A percentile compares a stretch with the other conserved stretches of the same genome.
Evolutionary conservation across 768 basidiomycete species (phyloP).

Genomic region (Russula earlei): DNA sequence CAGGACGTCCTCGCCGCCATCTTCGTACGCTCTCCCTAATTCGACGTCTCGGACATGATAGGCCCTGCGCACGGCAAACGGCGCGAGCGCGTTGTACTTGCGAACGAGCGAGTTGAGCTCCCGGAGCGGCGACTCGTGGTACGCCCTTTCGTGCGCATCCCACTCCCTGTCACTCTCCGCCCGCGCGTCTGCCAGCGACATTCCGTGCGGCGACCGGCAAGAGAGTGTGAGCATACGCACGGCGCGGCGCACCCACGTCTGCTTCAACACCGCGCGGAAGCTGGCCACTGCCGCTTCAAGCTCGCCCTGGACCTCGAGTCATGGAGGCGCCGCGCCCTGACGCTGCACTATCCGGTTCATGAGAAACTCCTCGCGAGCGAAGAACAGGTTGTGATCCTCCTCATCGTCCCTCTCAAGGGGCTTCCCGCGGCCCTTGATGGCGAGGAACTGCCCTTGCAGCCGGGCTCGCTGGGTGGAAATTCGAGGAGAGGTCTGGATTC

Average conservation of each 20-base stretch:
- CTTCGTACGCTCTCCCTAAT: conserved; percentile 45
- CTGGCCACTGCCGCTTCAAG: conserved; percentile 51
- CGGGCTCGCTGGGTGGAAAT: conserved; percentile 46
- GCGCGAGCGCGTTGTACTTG: conserved; percentile 73
- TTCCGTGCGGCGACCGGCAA: conserved; percentile 32
- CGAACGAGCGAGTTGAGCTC: conserved; percentile 70
- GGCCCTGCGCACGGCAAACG: conserved; percentile 62
- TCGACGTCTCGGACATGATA: conserved; percentile 50
- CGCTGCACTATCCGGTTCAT: conserved; percentile 80
- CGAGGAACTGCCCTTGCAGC: conserved; percentile 58
- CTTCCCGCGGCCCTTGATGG: conserved; percentile 57
- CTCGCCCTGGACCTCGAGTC: conserved; percentile 76
- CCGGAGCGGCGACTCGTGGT: conserved; percentile 58
- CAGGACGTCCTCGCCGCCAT: conserved; percentile 44
- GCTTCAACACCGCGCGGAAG: conserved; percentile 56
- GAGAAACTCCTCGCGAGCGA: conserved; percentile 69
- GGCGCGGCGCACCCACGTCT: conserved; percentile 69
- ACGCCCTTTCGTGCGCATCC: conserved; percentile 55
- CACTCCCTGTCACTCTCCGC: conserved; percentile 55
- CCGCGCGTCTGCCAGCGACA: conserved; percentile 30
- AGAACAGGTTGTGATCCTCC: conserved; percentile 59
- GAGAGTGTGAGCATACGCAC: conserved; percentile 47
- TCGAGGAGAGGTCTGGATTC: not conserved
- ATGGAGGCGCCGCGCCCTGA: conserved; percentile 76
- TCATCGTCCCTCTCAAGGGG: conserved; percentile 43